Conservation (phyloP, 2,329 filamentous ascomycete genomes). For the Scedosporium apiospermum region DNA sequence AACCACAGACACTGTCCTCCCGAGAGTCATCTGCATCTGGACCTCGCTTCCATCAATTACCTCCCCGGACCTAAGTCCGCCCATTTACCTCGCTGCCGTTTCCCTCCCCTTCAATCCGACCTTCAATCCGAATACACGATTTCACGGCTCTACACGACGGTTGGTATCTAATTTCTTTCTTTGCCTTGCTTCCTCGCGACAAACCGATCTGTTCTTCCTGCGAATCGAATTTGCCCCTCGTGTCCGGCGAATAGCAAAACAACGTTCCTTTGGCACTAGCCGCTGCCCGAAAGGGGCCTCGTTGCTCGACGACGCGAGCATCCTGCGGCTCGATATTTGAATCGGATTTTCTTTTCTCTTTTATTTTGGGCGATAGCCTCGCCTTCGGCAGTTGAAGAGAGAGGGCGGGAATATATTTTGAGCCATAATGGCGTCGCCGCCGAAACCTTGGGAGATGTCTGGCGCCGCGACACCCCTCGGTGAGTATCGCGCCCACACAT, state of each 20-base stretch:
- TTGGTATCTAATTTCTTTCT: neutral
- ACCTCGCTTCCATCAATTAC: conserved; percentile 3
- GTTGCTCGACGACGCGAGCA: neutral
- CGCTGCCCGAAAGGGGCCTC: neutral
- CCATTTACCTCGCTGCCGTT: neutral
- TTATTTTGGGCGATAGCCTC: neutral
- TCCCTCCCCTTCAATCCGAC: neutral
- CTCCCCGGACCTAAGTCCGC: neutral
- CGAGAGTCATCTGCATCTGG: neutral
- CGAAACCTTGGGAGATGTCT: conserved; percentile 92
- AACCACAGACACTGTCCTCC: neutral
- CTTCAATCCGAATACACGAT: neutral
- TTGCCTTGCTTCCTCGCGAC: neutral
- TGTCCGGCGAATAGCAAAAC: neutral
- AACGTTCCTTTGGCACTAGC: neutral
- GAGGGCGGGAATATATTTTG: neutral
- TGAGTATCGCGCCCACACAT: neutral
- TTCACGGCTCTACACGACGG: neutral
- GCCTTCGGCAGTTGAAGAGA: neutral
- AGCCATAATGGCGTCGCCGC: conserved; percentile 62
- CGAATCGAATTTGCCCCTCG: neutral
- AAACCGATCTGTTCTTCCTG: neutral
- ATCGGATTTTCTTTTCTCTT: neutral
- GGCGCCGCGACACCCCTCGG: conserved; percentile 33
- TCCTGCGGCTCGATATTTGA: neutral